Base-by-base conservation (phyloP, 2,329 filamentous ascomycete species). In the Dryadomyces sulphureus region DNA sequence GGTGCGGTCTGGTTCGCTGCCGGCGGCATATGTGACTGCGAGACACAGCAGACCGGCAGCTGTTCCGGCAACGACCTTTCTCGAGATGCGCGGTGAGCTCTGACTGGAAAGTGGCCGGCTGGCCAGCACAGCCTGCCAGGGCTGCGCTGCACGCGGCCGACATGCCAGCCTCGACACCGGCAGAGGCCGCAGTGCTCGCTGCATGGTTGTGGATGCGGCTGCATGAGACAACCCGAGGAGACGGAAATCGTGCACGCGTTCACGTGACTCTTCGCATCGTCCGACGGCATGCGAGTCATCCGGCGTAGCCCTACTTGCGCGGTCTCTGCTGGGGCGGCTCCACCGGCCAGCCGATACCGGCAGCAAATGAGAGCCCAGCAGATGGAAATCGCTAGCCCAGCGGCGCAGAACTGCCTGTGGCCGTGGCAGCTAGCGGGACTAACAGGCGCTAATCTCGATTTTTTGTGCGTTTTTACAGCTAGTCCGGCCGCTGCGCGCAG, bases 311-410 rank as follows among this genome's bases (percentile, higher is more conserved):
- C 16, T 9, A 14, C 27, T 9, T 11, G n/a, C 34, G n/a, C 34
- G 34, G 34, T 36, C 27, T 32, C 16, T 14, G 16, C 27, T 30
- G 7, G 25, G 27, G 11, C 27, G 27, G n/a, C 16, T n/a, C 34
- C 16, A 36, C 17, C 34, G 17, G 17, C 34, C 34, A 36, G 49
- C 51, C 51, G 51, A 48, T 53, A 53, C 46, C 51, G 51, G 51
- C 49, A 51, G 41, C 51, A 51, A 53, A 53, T 53, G 36, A 32
- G 49, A 50, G 46, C 16, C 8, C 44, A 44, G 45, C 46, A 36
- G 47, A 50, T 52, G 41, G 45, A 46, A 50, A 52, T 52, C 47
- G 17, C 4, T 41, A 45, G 44, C 27, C 34, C 40, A n/a, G n/a
- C n/a, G 36, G 41, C 25, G 35, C 36, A 42, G 32, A n/a, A 43